phyloP scores from a whole-genome alignment of 139 green algal genomes.

The Coccomyxa sp. region DNA sequence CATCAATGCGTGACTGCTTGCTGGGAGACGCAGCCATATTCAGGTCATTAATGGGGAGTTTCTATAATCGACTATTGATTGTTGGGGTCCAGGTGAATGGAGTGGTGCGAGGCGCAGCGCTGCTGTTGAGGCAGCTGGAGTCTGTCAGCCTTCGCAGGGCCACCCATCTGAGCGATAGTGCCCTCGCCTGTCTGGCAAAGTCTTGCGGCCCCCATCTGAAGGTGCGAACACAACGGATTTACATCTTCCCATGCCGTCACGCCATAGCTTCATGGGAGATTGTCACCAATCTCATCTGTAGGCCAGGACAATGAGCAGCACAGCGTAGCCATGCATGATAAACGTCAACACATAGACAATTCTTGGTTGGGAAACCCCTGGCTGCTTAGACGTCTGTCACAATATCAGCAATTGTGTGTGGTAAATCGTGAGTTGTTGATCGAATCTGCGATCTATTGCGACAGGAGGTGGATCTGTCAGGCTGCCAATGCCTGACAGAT shows the following conservation, averaged over 20 bases:
- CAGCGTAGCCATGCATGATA: too few species aligned
- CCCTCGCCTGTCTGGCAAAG: not conserved
- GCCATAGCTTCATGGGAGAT: too few species aligned
- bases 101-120: not conserved
- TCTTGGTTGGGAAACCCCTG: too few species aligned
- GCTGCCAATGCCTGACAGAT: not conserved
- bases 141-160: not conserved
- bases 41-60: too few species aligned
- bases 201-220: not conserved
- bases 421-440: not conserved
- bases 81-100: not conserved
- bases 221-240: not conserved
- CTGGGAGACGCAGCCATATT: too few species aligned
- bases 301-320: too few species aligned
- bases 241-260: not conserved
- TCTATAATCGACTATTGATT: not conserved
- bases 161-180: not conserved
- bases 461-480: constrained; percentile 14
- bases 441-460: not conserved
- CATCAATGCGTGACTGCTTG: too few species aligned
- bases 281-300: too few species aligned
- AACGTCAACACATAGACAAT: too few species aligned
- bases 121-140: not conserved
- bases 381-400: too few species aligned
- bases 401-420: too few species aligned